Percentiles rank a stretch among this genome's conserved stretches.
These are phyloP conservation scores for Lecanicillium sp. DNA, from an alignment of 2,329 filamentous ascomycete species.

Conservation along the genomic window DNA sequence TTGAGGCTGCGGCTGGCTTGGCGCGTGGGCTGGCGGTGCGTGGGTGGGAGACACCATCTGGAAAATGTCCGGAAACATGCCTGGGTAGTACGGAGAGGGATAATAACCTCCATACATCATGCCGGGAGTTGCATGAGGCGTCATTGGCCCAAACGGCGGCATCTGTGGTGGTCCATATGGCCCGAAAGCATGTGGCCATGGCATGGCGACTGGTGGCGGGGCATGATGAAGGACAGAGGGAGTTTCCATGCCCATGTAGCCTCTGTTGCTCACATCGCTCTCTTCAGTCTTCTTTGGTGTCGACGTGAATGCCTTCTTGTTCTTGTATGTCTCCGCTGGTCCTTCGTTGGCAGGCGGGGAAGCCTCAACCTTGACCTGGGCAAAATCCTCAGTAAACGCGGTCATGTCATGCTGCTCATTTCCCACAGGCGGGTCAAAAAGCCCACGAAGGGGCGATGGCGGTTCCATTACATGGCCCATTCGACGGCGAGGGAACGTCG, in stretches of 20 bases:
- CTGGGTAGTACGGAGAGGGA: conserved; percentile 12
- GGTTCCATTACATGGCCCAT: conserved; percentile 2
- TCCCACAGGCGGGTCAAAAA: conserved; percentile 3
- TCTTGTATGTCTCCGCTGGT: neutral
- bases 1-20: neutral
- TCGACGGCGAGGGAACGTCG: conserved; percentile 8
- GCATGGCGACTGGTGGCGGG: conserved; percentile 1
- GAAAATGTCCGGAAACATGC: conserved; percentile 13
- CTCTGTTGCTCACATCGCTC: neutral
- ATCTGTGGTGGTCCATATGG: conserved; percentile 9
- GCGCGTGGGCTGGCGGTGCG: conserved; percentile 13
- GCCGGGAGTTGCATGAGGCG: conserved; percentile 12
- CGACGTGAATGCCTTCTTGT: conserved; percentile 1
- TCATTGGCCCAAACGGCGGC: conserved; percentile 12
- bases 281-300: conserved; percentile 5
- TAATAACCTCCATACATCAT: conserved; percentile 16
- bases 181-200: conserved; percentile 13
- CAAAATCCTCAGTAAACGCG: neutral
- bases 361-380: neutral
- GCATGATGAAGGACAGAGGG: conserved; percentile 4
- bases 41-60: conserved; percentile 12
- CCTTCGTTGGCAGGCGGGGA: neutral
- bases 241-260: conserved; percentile 6
- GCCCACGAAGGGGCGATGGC: conserved; percentile 5
- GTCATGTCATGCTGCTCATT: neutral